Percentiles rank a stretch among this genome's conserved stretches.
phyloP scores from a whole-genome alignment of 108 stramenopile genomes.

The Cyclotella choctawhatcheeana region DNA sequence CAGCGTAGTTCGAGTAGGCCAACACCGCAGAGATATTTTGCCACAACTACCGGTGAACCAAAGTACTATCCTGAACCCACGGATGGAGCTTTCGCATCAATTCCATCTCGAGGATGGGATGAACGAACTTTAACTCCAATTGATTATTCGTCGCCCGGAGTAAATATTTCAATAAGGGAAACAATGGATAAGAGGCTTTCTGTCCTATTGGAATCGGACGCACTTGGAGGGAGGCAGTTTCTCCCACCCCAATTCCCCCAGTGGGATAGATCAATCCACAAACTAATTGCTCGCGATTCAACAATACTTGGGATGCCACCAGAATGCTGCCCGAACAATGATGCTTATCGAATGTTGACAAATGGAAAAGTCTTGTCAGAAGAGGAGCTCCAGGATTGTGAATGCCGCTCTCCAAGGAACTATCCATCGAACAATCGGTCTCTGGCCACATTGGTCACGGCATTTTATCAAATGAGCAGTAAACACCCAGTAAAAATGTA shows the following conservation, averaged over 20 bases:
- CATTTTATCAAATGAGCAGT: constrained; percentile 55
- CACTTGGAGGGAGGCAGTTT: not conserved
- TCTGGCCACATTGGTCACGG: constrained; percentile 41
- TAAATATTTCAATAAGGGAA: constrained; percentile 6
- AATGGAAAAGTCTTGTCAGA: constrained; percentile 34
- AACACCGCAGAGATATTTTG: constrained; percentile 43
- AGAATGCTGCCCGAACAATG: constrained; percentile 45
- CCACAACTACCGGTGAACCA: constrained; percentile 22
- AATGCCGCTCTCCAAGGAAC: constrained; percentile 50
- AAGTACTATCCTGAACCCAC: constrained; percentile 45
- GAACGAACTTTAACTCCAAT: constrained; percentile 34
- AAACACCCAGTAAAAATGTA: constrained; percentile 52
- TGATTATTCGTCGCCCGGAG: constrained; percentile 15
- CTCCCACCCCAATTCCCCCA: constrained; percentile 56
- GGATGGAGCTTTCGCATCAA: no score
- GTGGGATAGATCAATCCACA: constrained; percentile 47
- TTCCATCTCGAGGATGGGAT: constrained; percentile 46
- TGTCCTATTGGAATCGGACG: constrained; percentile 38
- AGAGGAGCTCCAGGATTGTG: constrained; percentile 42
- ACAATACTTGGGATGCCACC: constrained; percentile 40
- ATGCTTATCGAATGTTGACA: constrained; percentile 35
- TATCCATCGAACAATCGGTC: constrained; percentile 38
- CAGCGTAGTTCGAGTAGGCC: constrained; percentile 9
- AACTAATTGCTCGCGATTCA: constrained; percentile 22
- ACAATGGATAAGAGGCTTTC: constrained; percentile 39